Conservation (phyloP, 768 basidiomycete species). For the Lactarius akahatsu region DNA sequence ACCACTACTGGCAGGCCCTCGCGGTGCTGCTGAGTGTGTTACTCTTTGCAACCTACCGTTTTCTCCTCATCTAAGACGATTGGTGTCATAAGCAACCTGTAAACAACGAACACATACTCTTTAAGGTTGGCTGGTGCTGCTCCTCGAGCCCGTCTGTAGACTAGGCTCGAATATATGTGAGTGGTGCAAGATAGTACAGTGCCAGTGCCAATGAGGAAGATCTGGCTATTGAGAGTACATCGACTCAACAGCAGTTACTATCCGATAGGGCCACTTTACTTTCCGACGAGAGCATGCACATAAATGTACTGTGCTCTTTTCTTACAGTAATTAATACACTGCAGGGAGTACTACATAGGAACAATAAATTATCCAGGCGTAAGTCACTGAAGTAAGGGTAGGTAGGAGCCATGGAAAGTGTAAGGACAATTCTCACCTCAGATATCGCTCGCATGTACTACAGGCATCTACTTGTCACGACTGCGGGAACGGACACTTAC, state of each 20-base stretch:
- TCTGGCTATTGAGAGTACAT: conserved; percentile 42
- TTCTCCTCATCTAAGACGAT: conserved; percentile 74
- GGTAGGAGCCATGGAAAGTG: too few species aligned
- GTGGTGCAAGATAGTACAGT: conserved; percentile 52
- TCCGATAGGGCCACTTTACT: background rate
- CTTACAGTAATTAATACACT: too few species aligned
- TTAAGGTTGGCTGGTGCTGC: background rate
- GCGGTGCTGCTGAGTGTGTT: conserved; percentile 80
- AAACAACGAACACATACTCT: conserved; percentile 42
- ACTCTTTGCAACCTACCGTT: conserved; percentile 81
- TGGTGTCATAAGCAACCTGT: conserved; percentile 52
- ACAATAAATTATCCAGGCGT: too few species aligned
- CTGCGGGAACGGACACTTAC: too few species aligned
- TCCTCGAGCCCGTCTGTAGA: background rate
- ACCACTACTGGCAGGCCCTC: conserved; percentile 47
- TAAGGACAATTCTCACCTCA: too few species aligned
- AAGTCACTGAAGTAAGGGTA: too few species aligned
- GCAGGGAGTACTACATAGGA: too few species aligned
- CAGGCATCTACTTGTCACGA: too few species aligned
- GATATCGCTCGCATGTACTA: too few species aligned
- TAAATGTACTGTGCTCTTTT: too few species aligned
- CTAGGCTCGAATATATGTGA: conserved; percentile 41
- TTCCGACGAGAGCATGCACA: background rate
- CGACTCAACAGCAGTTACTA: background rate
- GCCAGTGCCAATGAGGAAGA: conserved; percentile 74